Conservation (phyloP, 306 rosid species). For the Gynostemma pentaphyllum region DNA sequence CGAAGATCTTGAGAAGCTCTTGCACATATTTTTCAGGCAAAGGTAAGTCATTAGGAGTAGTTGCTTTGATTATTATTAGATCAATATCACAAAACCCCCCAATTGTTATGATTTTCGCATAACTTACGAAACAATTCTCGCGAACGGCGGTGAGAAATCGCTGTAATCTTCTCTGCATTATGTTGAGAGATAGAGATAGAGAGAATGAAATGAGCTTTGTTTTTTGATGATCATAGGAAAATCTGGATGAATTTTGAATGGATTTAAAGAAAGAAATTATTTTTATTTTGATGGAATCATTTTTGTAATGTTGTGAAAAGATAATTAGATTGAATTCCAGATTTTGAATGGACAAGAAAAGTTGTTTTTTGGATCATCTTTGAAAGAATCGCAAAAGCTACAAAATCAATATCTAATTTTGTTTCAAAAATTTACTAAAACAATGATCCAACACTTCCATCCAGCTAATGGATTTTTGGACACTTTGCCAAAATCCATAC, state of each 20-base stretch:
- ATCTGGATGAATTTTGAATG: background rate
- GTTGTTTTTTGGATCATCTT: too few species aligned
- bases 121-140: slow-evolving; percentile 42
- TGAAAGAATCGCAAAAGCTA: too few species aligned
- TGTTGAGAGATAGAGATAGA: background rate
- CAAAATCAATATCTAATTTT: too few species aligned
- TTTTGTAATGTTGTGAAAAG: too few species aligned
- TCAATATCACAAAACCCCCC: slow-evolving; percentile 47
- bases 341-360: too few species aligned
- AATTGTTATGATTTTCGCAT: slow-evolving; percentile 52
- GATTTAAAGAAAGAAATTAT: background rate
- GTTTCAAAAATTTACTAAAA: too few species aligned
- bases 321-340: too few species aligned
- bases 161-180: slow-evolving; percentile 41
- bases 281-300: too few species aligned
- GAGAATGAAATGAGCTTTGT: background rate
- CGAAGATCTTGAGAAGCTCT: slow-evolving; percentile 43
- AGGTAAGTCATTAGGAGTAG: slow-evolving; percentile 47
- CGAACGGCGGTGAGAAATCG: slow-evolving; percentile 32
- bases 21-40: slow-evolving; percentile 47
- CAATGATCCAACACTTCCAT: too few species aligned
- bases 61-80: slow-evolving; percentile 48
- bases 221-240: background rate
- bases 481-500: too few species aligned
- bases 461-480: too few species aligned